Evolutionary conservation across 768 basidiomycete genomes (phyloP).

Genomic region (Kondoa subrosea): DNA sequence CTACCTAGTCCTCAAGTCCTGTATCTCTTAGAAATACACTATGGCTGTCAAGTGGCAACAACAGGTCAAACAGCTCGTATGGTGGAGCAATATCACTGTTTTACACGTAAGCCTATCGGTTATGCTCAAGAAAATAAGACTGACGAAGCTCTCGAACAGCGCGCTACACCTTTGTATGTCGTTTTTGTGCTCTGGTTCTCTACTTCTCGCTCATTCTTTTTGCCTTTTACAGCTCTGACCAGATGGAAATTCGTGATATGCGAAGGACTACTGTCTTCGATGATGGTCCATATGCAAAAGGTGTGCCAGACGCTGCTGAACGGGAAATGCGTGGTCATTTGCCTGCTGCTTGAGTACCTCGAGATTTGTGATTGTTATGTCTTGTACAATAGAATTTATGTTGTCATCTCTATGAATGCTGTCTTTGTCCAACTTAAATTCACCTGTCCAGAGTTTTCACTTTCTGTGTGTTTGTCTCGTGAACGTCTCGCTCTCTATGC

Average conservation of each 20-base stretch:
- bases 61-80: neutral
- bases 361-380: neutral
- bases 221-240: slow-evolving; percentile 24
- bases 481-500: too few species aligned
- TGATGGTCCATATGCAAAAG: slow-evolving; percentile 19
- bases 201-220: slow-evolving; percentile 22
- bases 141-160: too few species aligned
- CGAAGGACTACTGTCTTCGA: slow-evolving; percentile 26
- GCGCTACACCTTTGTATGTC: neutral
- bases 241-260: slow-evolving; percentile 27
- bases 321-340: neutral
- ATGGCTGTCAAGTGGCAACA: neutral
- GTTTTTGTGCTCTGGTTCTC: slow-evolving; percentile 21
- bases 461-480: too few species aligned
- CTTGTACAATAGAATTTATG: slow-evolving; percentile 1
- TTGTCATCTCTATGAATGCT: too few species aligned
- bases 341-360: neutral
- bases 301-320: neutral
- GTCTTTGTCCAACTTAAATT: too few species aligned
- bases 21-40: neutral
- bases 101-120: too few species aligned
- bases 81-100: slow-evolving; percentile 21
- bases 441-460: too few species aligned
- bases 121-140: too few species aligned
- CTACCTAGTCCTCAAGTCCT: too few species aligned